Percentiles rank a stretch among this genome's conserved stretches.
Evolutionary conservation across 2,329 filamentous ascomycete genomes (phyloP).

Genomic region (Alternaria conjuncta): DNA sequence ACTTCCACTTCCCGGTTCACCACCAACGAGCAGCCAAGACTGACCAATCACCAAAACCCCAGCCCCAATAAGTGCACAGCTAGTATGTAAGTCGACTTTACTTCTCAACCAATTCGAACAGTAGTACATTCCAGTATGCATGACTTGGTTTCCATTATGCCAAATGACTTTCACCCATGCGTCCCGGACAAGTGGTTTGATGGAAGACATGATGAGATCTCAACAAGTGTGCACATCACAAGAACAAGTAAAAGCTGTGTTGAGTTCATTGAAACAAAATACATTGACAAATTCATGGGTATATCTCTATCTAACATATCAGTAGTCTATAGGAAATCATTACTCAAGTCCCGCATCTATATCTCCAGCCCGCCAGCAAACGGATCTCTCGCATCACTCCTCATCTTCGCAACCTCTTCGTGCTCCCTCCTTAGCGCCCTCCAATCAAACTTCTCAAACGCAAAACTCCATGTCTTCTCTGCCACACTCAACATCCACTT

Average conservation of each 20-base stretch:
- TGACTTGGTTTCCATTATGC: not conserved
- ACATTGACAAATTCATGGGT: conserved; percentile 1
- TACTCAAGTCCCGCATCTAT: not conserved
- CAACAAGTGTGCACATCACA: not conserved
- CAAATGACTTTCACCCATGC: not conserved
- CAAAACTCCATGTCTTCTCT: conserved; percentile 51
- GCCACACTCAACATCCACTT: conserved; percentile 39
- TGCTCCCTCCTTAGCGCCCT: conserved; percentile 39
- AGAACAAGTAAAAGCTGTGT: not conserved
- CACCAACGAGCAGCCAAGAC: not conserved
- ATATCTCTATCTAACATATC: conserved; percentile 1
- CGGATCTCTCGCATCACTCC: not conserved
- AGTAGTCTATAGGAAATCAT: not conserved
- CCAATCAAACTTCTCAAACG: conserved; percentile 44
- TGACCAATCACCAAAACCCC: not conserved
- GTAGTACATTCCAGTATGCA: not conserved
- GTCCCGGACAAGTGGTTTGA: not conserved
- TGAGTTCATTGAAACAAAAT: not conserved
- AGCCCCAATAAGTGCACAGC: not conserved
- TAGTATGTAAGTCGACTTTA: not conserved
- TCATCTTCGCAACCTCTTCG: conserved; percentile 17
- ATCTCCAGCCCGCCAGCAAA: not conserved
- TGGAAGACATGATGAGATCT: not conserved
- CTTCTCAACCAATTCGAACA: not conserved
- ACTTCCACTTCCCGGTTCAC: not conserved